phyloP scores from a whole-genome alignment of 2,329 filamentous ascomycete species.

The Neopestalotiopsis clavispora region DNA sequence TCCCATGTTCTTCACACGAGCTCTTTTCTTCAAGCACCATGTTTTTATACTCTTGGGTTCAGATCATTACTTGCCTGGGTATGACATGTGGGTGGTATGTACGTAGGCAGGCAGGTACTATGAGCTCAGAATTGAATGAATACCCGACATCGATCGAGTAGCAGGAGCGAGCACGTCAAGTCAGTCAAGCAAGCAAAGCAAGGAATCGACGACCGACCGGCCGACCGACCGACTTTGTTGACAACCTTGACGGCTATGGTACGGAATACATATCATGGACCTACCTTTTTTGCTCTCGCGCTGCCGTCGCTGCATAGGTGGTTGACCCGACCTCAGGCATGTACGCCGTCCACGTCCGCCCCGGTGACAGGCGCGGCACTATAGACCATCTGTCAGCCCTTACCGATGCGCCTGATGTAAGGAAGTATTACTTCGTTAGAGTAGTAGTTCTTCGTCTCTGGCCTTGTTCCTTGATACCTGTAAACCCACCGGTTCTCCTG shows the following conservation, averaged over 20 bases:
- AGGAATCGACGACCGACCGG: neutral
- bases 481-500: neutral
- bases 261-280: neutral
- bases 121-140: too few species aligned
- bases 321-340: neutral
- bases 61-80: too few species aligned
- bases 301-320: neutral
- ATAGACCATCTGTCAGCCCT: neutral
- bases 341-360: neutral
- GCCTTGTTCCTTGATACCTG: neutral
- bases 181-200: neutral
- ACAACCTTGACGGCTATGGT: neutral
- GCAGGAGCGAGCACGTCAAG: neutral
- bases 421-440: too few species aligned
- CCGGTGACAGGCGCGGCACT: conserved; percentile 1
- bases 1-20: too few species aligned
- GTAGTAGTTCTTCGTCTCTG: too few species aligned
- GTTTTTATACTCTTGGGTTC: too few species aligned
- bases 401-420: neutral
- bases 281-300: conserved; percentile 9
- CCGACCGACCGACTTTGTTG: neutral
- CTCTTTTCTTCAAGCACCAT: too few species aligned
- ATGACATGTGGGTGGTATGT: neutral
- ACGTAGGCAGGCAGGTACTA: neutral
- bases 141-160: neutral